A percentile compares a stretch with the other conserved stretches of the same genome.
Evolutionary conservation across 2,329 filamentous ascomycete genomes (phyloP).

Genomic region (Scedosporium minutisporum): DNA sequence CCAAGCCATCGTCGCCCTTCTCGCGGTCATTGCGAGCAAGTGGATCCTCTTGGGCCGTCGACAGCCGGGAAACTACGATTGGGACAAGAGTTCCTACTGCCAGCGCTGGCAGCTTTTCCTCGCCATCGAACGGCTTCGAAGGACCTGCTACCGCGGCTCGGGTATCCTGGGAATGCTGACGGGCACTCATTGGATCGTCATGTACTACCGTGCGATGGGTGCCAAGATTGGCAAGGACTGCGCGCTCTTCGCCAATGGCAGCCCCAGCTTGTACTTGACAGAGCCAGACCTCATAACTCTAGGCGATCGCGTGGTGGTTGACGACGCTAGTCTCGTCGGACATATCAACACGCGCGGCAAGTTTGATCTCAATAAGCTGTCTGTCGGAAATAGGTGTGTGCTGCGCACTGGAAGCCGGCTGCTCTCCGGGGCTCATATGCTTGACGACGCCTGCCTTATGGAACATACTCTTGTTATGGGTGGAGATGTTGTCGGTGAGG

Average conservation of each 20-base stretch:
- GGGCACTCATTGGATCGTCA: conserved; percentile 39
- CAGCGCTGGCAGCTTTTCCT: conserved; percentile 49
- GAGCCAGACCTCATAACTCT: conserved; percentile 46
- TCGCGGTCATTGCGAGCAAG: conserved; percentile 35
- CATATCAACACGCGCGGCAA: conserved; percentile 49
- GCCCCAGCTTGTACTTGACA: conserved; percentile 43
- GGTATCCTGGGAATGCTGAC: conserved; percentile 44
- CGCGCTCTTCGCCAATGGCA: conserved; percentile 43
- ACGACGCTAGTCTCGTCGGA: conserved; percentile 45
- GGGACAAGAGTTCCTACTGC: conserved; percentile 47
- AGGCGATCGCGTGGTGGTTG: conserved; percentile 42
- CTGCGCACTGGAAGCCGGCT: conserved; percentile 41
- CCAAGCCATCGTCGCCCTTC: conserved; percentile 30
- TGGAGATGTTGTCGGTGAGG: conserved; percentile 43
- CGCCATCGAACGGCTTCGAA: conserved; percentile 38
- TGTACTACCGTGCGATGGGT: conserved; percentile 45
- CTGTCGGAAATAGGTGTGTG: conserved; percentile 41
- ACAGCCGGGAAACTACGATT: conserved; percentile 43
- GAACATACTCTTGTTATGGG: conserved; percentile 50
- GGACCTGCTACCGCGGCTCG: conserved; percentile 37
- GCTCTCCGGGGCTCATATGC: conserved; percentile 43
- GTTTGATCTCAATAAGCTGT: conserved; percentile 42
- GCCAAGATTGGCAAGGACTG: conserved; percentile 45
- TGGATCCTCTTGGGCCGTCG: conserved; percentile 43
- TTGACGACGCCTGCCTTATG: conserved; percentile 39